A percentile compares a stretch with the other conserved stretches of the same genome.
phyloP scores from a whole-genome alignment of 768 basidiomycete genomes.

The Suillus alpinus region DNA sequence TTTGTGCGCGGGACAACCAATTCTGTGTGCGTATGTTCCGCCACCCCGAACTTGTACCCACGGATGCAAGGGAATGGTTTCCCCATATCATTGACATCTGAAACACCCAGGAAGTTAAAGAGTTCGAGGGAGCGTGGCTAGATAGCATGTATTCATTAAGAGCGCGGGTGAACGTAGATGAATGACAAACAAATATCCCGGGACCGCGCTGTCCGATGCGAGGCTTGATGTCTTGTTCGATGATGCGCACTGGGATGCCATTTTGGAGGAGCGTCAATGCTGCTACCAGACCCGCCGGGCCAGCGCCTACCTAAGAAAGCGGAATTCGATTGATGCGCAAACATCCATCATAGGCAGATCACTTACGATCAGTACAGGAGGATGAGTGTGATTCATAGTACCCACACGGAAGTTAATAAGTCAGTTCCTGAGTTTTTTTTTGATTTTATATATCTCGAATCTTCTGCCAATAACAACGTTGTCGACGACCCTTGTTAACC shows the following conservation, averaged over 20 bases:
- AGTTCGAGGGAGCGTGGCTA: slow-evolving; percentile 45
- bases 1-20: slow-evolving; percentile 15
- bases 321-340: no score
- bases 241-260: slow-evolving; percentile 11
- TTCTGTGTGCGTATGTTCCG: slow-evolving; percentile 4
- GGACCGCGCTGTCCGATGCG: slow-evolving; percentile 38
- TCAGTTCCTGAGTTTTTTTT: no score
- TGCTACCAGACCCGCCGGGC: slow-evolving; percentile 9
- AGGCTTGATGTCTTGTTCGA: slow-evolving; percentile 15
- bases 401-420: no score
- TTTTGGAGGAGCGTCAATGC: slow-evolving; percentile 11
- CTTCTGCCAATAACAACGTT: no score
- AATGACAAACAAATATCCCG: slow-evolving; percentile 32
- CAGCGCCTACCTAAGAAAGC: slow-evolving; percentile 3
- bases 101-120: slow-evolving; percentile 35
- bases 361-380: no score
- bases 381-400: no score
- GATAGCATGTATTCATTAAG: neutral
- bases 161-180: neutral
- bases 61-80: slow-evolving; percentile 28
- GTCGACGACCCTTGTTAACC: no score
- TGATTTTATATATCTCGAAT: no score
- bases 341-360: no score
- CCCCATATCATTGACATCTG: slow-evolving; percentile 31
- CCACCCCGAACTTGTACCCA: slow-evolving; percentile 24